Percentiles rank a stretch among this genome's conserved stretches.
These are phyloP conservation scores for Tuctoria greenei DNA, from an alignment of 176 grass and related monocot genomes.

Conservation along the genomic window DNA sequence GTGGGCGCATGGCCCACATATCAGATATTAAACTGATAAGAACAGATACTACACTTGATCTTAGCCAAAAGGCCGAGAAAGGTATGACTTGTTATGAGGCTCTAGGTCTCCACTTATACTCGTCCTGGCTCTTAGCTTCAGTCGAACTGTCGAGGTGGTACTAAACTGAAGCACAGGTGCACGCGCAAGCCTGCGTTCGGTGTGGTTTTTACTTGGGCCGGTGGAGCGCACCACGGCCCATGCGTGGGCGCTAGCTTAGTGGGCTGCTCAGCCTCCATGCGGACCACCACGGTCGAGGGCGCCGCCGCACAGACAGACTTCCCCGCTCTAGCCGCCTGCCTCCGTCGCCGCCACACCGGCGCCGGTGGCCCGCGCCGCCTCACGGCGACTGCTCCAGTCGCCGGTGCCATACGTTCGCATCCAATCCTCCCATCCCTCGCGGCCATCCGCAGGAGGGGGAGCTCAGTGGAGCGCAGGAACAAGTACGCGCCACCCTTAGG, in stretches of 20 bases:
- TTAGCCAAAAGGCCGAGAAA: conserved; percentile 72
- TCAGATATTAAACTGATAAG: conserved; percentile 87
- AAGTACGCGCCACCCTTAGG: no score
- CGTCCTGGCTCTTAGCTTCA: no score
- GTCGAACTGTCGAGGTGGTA: no score
- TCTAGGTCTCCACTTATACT: no score
- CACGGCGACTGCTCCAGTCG: background rate
- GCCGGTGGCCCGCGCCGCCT: no score
- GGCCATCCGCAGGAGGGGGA: background rate
- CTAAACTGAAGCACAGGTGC: background rate
- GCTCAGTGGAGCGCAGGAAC: background rate
- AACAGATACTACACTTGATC: conserved; percentile 84
- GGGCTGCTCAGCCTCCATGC: background rate
- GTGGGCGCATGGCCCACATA: conserved; percentile 1
- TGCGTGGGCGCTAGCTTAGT: background rate
- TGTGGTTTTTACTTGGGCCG: background rate
- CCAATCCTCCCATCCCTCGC: background rate
- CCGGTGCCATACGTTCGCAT: background rate
- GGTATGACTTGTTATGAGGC: conserved; percentile 17
- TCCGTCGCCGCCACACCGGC: background rate
- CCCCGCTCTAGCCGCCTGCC: background rate
- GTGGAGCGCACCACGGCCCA: background rate
- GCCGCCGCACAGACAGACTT: no score
- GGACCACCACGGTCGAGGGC: background rate
- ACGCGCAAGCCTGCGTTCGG: no score